A percentile compares a stretch with the other conserved stretches of the same genome.
phyloP scores from a whole-genome alignment of 2,329 filamentous ascomycete genomes.

The Nothopassalora personata region DNA sequence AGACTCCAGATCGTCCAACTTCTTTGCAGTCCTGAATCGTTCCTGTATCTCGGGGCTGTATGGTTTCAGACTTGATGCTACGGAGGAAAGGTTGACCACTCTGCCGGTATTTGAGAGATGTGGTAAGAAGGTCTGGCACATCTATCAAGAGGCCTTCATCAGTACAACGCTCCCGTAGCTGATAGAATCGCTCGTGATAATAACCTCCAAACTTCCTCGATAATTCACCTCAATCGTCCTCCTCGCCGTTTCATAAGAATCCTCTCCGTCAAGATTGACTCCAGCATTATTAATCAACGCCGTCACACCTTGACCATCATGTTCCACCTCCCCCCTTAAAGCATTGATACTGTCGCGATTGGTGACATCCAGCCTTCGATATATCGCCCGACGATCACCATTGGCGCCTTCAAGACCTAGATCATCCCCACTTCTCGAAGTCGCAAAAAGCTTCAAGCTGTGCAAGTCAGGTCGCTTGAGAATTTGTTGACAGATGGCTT shows the following conservation, averaged over 20 bases:
- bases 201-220: constrained; percentile 28
- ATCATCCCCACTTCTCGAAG: constrained; percentile 30
- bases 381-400: constrained; percentile 21
- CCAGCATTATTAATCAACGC: constrained; percentile 37
- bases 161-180: not conserved
- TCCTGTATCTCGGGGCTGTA: constrained; percentile 26
- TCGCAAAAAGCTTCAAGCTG: constrained; percentile 30
- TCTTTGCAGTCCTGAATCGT: constrained; percentile 23
- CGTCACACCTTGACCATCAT: constrained; percentile 23
- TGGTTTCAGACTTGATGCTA: constrained; percentile 28
- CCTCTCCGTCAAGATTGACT: constrained; percentile 29
- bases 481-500: constrained; percentile 32
- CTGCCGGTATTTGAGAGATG: constrained; percentile 22
- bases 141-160: constrained; percentile 12
- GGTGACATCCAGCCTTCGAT: constrained; percentile 31
- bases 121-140: constrained; percentile 33
- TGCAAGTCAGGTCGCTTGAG: constrained; percentile 21
- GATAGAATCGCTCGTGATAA: no score
- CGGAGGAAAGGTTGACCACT: constrained; percentile 35
- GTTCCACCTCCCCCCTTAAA: constrained; percentile 26
- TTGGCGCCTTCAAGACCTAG: constrained; percentile 20
- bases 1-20: constrained; percentile 25
- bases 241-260: constrained; percentile 26
- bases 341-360: constrained; percentile 24
- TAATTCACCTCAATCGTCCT: constrained; percentile 35